A percentile compares a stretch with the other conserved stretches of the same genome.
These are phyloP conservation scores for Euphorbia pulcherrima DNA, from an alignment of 345 rosid genomes.

Conservation along the genomic window DNA sequence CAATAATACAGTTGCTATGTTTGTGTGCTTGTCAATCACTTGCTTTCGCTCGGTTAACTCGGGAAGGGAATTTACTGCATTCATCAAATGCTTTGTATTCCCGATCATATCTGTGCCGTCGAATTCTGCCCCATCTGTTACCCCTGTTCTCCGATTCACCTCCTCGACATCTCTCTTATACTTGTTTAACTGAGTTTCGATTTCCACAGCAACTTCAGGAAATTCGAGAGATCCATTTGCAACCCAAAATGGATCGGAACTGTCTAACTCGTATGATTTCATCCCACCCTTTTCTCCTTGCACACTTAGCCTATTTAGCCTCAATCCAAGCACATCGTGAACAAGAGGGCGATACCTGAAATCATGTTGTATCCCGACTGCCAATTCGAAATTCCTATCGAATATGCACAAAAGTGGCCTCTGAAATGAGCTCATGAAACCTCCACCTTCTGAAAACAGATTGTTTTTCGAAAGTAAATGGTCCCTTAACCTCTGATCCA, in stretches of 20 bases:
- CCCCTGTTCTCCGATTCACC: constrained; percentile 89
- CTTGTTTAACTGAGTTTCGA: constrained; percentile 76
- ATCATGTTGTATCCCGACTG: constrained; percentile 87
- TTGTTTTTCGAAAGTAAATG: constrained; percentile 90
- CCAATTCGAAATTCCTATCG: constrained; percentile 84
- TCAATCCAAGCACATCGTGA: constrained; percentile 90
- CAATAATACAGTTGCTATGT: constrained; percentile 81
- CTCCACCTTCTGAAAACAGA: constrained; percentile 85
- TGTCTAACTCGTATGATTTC: constrained; percentile 81
- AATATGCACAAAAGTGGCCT: constrained; percentile 86
- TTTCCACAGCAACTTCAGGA: constrained; percentile 96
- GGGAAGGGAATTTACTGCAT: constrained; percentile 91
- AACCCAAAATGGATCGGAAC: constrained; percentile 82
- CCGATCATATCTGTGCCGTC: constrained; percentile 89
- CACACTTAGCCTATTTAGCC: constrained; percentile 75
- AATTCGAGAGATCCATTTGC: constrained; percentile 88
- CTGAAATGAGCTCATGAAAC: constrained; percentile 75
- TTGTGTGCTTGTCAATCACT: constrained; percentile 96
- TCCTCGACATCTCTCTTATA: constrained; percentile 96
- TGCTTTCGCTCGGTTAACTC: constrained; percentile 92
- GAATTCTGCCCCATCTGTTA: constrained; percentile 72
- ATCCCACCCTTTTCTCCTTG: constrained; percentile 88
- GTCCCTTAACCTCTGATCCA: constrained; percentile 95
- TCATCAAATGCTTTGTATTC: constrained; percentile 95
- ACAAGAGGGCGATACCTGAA: constrained; percentile 92